Percentiles rank a stretch among this genome's conserved stretches.
Conservation (phyloP, 139 green algal genomes). For the Choricystis sp. region DNA sequence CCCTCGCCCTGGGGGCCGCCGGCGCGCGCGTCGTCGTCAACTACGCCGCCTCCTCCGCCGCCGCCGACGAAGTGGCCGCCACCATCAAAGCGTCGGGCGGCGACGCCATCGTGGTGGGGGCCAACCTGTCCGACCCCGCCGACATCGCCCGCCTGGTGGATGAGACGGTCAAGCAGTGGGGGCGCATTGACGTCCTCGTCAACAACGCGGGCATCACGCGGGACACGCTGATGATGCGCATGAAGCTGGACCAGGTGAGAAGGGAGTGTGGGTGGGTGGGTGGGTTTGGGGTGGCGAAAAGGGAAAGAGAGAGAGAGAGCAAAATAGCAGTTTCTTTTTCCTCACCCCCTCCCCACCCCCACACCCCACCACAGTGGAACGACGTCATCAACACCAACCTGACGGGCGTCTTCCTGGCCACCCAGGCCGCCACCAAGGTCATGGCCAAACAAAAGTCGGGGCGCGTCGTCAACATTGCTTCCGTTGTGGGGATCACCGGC, state of each 20-base stretch:
- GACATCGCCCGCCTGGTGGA: constrained; percentile 39
- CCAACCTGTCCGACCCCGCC: constrained; percentile 29
- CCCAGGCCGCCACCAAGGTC: constrained; percentile 78
- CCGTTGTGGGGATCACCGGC: constrained; percentile 83
- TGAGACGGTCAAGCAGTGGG: constrained; percentile 58
- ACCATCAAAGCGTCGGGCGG: constrained; percentile 20
- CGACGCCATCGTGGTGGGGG: constrained; percentile 60
- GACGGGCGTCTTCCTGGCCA: constrained; percentile 77
- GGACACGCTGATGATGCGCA: constrained; percentile 94
- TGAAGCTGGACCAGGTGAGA: constrained; percentile 96
- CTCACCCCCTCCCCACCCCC: too few relatives aligned
- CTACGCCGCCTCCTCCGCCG: constrained; percentile 42
- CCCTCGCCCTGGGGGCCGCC: constrained; percentile 51
- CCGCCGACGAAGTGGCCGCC: constrained; percentile 70
- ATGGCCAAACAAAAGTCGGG: constrained; percentile 78
- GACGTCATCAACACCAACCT: constrained; percentile 97
- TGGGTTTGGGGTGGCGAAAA: too few relatives aligned
- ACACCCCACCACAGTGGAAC: too few relatives aligned
- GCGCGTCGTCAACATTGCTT: constrained; percentile 95
- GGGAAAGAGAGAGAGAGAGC: too few relatives aligned
- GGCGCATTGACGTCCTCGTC: constrained; percentile 87
- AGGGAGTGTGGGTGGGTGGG: too few relatives aligned
- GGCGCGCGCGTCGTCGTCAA: constrained; percentile 71
- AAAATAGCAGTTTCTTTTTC: too few relatives aligned
- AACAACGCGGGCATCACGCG: constrained; percentile 98